Percentiles rank a stretch among this genome's conserved stretches.
These are phyloP conservation scores for Tolypocladium endophyticum DNA, from an alignment of 2,329 filamentous ascomycete genomes.

Conservation along the genomic window DNA sequence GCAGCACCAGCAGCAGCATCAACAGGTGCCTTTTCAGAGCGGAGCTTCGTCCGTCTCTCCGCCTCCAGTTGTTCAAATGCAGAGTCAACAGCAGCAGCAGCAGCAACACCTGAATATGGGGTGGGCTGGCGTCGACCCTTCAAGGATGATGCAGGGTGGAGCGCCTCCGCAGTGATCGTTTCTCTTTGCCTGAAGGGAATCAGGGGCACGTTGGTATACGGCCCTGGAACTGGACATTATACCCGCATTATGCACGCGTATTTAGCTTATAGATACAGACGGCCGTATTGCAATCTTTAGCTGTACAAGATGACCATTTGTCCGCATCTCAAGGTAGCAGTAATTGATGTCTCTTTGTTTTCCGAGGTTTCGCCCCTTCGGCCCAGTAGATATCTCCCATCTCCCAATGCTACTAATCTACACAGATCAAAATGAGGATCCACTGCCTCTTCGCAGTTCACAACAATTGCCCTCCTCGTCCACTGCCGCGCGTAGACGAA, in stretches of 20 bases:
- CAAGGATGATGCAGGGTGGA: constrained; percentile 28
- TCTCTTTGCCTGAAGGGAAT: neutral
- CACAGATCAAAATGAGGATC: neutral
- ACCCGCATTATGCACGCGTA: neutral
- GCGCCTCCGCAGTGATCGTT: constrained; percentile 2
- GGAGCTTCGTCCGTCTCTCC: constrained; percentile 6
- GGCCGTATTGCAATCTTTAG: neutral
- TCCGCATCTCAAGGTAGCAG: neutral
- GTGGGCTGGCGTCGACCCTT: constrained; percentile 35
- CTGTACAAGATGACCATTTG: neutral
- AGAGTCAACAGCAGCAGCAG: constrained; percentile 16
- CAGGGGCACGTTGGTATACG: neutral
- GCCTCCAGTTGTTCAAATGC: constrained; percentile 2
- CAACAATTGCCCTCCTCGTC: neutral
- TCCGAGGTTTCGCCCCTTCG: neutral
- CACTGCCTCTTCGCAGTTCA: neutral
- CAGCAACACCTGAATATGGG: constrained; percentile 15
- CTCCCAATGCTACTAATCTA: neutral
- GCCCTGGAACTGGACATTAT: neutral
- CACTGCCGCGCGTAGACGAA: neutral
- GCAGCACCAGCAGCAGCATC: constrained; percentile 21
- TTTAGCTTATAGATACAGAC: neutral
- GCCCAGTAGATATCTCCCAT: neutral
- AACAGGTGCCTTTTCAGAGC: constrained; percentile 22
- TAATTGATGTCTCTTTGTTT: neutral